These are phyloP conservation scores for Pythium sp. DNA, from an alignment of 352 stramenopile genomes.

Conservation along the genomic window DNA sequence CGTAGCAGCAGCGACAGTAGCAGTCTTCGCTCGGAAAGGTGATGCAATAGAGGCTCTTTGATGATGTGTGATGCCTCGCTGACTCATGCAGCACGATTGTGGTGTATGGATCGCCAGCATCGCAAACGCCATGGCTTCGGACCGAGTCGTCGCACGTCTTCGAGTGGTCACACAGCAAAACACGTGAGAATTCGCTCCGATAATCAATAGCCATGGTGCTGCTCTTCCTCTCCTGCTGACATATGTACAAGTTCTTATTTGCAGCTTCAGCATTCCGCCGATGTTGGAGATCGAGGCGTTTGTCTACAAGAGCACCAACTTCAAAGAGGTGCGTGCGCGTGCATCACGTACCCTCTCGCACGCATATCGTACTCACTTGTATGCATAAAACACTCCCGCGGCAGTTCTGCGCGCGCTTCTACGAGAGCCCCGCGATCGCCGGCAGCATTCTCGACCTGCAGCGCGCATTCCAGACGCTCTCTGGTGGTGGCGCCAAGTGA, in stretches of 20 bases:
- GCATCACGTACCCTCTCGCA: background rate
- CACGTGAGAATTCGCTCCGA: constrained; percentile 20
- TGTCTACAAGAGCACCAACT: constrained; percentile 47
- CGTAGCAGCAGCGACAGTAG: constrained; percentile 9
- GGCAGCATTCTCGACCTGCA: constrained; percentile 39
- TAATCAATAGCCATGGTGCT: background rate
- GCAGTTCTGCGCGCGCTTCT: constrained; percentile 57
- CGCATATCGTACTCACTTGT: background rate
- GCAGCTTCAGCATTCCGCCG: constrained; percentile 36
- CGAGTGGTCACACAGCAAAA: constrained; percentile 48
- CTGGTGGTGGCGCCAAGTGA: constrained; percentile 9
- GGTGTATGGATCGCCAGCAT: constrained; percentile 25
- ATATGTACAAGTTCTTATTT: too few species aligned
- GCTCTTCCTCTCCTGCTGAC: too few species aligned
- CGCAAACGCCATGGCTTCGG: constrained; percentile 37
- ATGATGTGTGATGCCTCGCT: background rate
- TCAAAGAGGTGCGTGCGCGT: constrained; percentile 48
- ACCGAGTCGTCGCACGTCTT: constrained; percentile 48
- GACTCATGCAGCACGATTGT: background rate
- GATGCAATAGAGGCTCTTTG: background rate
- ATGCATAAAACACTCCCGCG: background rate
- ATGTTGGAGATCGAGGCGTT: constrained; percentile 51
- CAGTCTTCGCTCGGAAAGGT: constrained; percentile 40
- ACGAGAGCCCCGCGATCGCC: constrained; percentile 34
- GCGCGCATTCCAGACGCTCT: constrained; percentile 39